Evolutionary conservation across 768 basidiomycete genomes (phyloP), one percentile per base, ranked within the genome.

Genomic region (Suillus placidus): DNA sequence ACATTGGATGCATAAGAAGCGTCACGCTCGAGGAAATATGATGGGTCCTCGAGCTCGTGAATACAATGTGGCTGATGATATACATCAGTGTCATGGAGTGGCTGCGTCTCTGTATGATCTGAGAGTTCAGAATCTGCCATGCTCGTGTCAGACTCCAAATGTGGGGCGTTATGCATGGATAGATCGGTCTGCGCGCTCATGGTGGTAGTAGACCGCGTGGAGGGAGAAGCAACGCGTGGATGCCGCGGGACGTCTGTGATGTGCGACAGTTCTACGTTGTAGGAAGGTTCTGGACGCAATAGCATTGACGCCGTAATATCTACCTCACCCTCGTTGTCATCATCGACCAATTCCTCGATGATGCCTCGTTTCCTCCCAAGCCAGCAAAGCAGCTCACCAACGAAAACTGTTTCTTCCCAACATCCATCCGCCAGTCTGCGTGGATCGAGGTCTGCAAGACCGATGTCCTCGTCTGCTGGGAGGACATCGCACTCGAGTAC

Each of bases 301-400:
- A 77, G 66, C 38, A 77, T 68, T 2, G 75, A 76, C 0, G 62
- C 63, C 2, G 75, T 71, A n/a, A 77, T 66, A 26, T 76, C 72
- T 5, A 73, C 67, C 2, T 60, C 52, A 32, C 57, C 34, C n/a
- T 34, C 26, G 26, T 70, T 62, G 12, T 68, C 74, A 35, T 70
- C 70, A 42, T 49, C 62, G 16, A 14, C 70, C 20, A 64, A 60
- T 6, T 64, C 72, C 1, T 71, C 69, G 18, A 76, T 49, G 18
- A 80, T 71, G 1, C 85, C 83, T 47, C 73, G 75, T 64, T 79
- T 78, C 63, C 80, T 78, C 0, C 85, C 90, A 26, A 92, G 82
- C 88, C 88, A 90, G 71, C 89, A 90, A 13, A 93, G 80, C 3
- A 92, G 77, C 71, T 88, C 82, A 0, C 83, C 90, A 12, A 94